A percentile compares a stretch with the other conserved stretches of the same genome.
Evolutionary conservation across 352 stramenopile genomes (phyloP).

Genomic region (Pythium folliculosum): DNA sequence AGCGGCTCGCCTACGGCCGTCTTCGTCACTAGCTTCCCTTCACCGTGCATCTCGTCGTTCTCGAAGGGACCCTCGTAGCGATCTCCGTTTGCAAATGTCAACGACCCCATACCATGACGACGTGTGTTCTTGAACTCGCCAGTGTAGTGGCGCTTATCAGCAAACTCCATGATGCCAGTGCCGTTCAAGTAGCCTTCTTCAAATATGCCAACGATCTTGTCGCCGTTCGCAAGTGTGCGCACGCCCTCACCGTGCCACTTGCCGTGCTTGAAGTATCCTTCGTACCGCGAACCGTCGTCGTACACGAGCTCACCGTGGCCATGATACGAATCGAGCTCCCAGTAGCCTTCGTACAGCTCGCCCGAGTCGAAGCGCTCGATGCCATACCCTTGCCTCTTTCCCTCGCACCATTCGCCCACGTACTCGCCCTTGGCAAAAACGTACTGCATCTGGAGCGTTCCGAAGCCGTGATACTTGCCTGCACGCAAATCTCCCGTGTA

Average conservation of each 20-base stretch:
- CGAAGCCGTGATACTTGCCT: constrained; percentile 75
- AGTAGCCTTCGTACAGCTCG: constrained; percentile 82
- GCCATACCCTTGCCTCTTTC: constrained; percentile 76
- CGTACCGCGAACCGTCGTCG: constrained; percentile 65
- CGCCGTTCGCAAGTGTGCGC: constrained; percentile 57
- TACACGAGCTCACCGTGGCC: constrained; percentile 70
- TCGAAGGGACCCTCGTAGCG: constrained; percentile 90
- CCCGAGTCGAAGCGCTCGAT: constrained; percentile 78
- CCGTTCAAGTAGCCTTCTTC: constrained; percentile 59
- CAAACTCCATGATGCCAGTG: constrained; percentile 59
- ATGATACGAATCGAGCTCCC: constrained; percentile 64
- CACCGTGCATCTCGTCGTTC: constrained; percentile 83
- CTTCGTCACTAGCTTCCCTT: constrained; percentile 66
- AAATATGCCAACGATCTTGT: constrained; percentile 64
- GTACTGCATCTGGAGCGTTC: constrained; percentile 62
- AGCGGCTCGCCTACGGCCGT: constrained; percentile 44
- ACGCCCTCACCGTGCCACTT: constrained; percentile 75
- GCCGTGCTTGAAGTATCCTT: constrained; percentile 62
- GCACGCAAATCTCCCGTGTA: constrained; percentile 57
- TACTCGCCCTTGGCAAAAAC: constrained; percentile 70
- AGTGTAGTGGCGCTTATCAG: constrained; percentile 67
- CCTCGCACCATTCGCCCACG: constrained; percentile 82
- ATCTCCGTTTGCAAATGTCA: constrained; percentile 89
- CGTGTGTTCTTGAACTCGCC: constrained; percentile 61
- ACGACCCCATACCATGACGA: constrained; percentile 73